Evolutionary conservation across 2,329 filamentous ascomycete species (phyloP).

Genomic region (Colletotrichum cordylinicola): DNA sequence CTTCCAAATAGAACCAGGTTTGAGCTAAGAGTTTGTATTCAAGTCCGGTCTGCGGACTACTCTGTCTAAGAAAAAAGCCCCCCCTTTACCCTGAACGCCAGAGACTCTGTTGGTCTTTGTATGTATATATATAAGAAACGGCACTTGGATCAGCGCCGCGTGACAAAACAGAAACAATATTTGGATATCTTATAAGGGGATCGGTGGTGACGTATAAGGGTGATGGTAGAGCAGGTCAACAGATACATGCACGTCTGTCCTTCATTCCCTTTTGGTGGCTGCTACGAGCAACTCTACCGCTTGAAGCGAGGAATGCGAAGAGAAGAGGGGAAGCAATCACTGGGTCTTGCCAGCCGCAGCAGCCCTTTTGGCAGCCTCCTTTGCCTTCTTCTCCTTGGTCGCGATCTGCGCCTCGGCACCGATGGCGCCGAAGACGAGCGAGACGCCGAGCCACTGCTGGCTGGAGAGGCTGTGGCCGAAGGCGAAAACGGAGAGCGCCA

Average conservation of each 20-base stretch:
- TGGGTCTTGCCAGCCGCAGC: constrained; percentile 36
- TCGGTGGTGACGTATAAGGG: neutral
- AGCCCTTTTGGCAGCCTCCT: constrained; percentile 67
- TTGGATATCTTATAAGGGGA: neutral
- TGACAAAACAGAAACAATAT: neutral
- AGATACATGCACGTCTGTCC: neutral
- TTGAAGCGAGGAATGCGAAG: neutral
- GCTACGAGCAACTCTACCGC: neutral
- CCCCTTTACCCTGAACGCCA: neutral
- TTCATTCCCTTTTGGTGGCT: neutral
- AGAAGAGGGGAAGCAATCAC: neutral
- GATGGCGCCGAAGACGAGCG: constrained; percentile 92
- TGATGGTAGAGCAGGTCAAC: neutral
- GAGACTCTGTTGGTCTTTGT: neutral
- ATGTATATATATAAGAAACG: neutral
- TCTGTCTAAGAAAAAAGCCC: neutral
- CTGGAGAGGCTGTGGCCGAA: constrained; percentile 86
- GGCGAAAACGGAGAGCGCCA: constrained; percentile 94
- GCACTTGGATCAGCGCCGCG: neutral
- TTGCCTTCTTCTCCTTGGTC: constrained; percentile 81
- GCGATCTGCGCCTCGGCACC: constrained; percentile 87
- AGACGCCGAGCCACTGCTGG: constrained; percentile 96
- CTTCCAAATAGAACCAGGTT: neutral
- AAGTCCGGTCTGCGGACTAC: neutral
- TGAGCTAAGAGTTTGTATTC: neutral